phyloP scores from a whole-genome alignment of 352 stramenopile species.

The Elongisporangium senticosum region DNA sequence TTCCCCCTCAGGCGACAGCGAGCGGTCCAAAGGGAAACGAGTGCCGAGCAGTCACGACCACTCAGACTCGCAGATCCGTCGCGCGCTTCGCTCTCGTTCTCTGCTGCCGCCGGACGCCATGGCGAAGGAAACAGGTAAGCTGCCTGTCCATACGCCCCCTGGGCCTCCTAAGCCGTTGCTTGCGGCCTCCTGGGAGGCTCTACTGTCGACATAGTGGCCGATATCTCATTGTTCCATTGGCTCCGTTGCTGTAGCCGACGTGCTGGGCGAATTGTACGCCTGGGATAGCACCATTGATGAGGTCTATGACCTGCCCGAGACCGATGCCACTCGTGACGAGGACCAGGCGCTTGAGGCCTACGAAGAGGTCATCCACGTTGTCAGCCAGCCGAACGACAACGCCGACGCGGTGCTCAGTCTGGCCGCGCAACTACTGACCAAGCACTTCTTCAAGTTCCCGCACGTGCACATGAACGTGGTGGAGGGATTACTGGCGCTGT shows the following conservation, averaged over 20 bases:
- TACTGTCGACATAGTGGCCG: background rate
- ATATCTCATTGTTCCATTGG: background rate
- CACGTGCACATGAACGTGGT: slow-evolving; percentile 76
- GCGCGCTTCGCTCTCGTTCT: background rate
- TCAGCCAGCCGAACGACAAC: slow-evolving; percentile 16
- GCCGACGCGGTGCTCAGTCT: slow-evolving; percentile 56
- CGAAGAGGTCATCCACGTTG: slow-evolving; percentile 64
- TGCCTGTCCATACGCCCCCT: background rate
- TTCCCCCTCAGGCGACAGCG: background rate
- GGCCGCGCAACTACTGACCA: slow-evolving; percentile 64
- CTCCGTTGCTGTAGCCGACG: slow-evolving; percentile 23
- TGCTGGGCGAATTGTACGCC: slow-evolving; percentile 55
- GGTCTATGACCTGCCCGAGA: slow-evolving; percentile 30
- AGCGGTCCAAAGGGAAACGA: background rate
- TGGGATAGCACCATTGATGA: slow-evolving; percentile 68
- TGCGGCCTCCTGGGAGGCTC: background rate
- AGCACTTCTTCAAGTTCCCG: slow-evolving; percentile 74
- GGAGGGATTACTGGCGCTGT: slow-evolving; percentile 52
- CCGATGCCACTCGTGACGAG: slow-evolving; percentile 57
- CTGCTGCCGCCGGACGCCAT: slow-evolving; percentile 4
- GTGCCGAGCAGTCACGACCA: slow-evolving; percentile 3
- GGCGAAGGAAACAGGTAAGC: slow-evolving; percentile 10
- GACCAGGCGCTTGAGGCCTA: slow-evolving; percentile 69
- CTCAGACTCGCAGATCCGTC: background rate
- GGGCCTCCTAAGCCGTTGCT: background rate